Base-by-base conservation (phyloP, 176 grass and related monocot species). In the Dendrocalamus sinicus region DNA sequence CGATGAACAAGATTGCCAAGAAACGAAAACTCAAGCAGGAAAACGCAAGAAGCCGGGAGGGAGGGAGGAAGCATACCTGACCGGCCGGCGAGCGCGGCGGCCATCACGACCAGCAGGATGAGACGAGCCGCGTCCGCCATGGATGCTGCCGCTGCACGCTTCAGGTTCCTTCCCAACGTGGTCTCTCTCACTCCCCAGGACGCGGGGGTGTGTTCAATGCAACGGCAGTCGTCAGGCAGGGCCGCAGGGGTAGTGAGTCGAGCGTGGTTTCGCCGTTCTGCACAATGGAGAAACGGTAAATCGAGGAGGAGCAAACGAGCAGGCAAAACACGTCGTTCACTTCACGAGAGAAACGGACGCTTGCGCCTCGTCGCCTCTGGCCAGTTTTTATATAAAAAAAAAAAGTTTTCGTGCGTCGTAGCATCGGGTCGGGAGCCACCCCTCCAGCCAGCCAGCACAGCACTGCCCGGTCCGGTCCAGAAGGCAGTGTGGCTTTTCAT, bases 401-500 rank as follows among this genome's bases (percentile, higher is more conserved):
- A 5, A 28, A 67, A 35, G 43, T 9, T 20, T 28, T 20, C 26
- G 75, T 71, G 65, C 14, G 13, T 30, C 72, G 72, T 84, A 60
- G 77, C 77, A 54, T 54, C 44, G 68, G 39, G 69, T 54, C 44
- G 68, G 39, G 69, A 73, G 70, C 60, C 62, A 13, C 40, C 24
- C 58, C 58, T 11, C 59, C n/a, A 9, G 45, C 46, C 8, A n/a
- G 1, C 15, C 46, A 4, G 11, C 46, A 0, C 26, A 28, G 30
- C 30, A 0, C 46, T 48, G 61, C 48, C 41, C 50, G 4, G 37
- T 39, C 37, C 37, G 24, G 83, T 37, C 12, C 78, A 66, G 63
- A 55, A 78, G 78, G 78, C 46, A 86, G 63, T 65, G 73, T 73
- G 79, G 72, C 84, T 86, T 90, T 90, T 73, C 73, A 90, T 28